Percentiles rank a stretch among this genome's conserved stretches.
phyloP scores from a whole-genome alignment of 2,329 filamentous ascomycete species.

The Chaetomium olivaceum region DNA sequence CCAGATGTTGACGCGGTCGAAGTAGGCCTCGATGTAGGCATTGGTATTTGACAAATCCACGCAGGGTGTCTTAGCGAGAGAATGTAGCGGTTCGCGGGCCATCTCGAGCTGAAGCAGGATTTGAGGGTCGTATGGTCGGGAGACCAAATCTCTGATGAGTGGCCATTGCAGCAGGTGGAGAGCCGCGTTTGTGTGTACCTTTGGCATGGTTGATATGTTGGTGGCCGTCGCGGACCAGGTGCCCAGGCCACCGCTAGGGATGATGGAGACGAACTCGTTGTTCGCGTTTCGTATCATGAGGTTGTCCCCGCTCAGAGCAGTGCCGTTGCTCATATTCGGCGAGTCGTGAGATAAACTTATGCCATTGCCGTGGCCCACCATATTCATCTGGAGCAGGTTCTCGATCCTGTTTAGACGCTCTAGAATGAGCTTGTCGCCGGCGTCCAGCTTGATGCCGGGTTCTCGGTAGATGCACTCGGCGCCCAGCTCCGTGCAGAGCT shows the following conservation, averaged over 20 bases:
- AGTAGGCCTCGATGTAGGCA: slow-evolving; percentile 76
- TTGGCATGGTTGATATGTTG: slow-evolving; percentile 85
- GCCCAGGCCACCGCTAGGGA: slow-evolving; percentile 66
- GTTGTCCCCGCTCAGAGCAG: slow-evolving; percentile 60
- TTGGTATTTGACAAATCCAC: slow-evolving; percentile 74
- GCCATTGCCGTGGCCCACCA: slow-evolving; percentile 54
- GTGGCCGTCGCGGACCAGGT: slow-evolving; percentile 62
- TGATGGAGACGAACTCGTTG: slow-evolving; percentile 53
- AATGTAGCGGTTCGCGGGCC: slow-evolving; percentile 72
- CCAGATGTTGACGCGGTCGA: slow-evolving; percentile 79
- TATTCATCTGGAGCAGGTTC: slow-evolving; percentile 70
- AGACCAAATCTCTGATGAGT: slow-evolving; percentile 74
- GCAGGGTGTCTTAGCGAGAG: slow-evolving; percentile 62
- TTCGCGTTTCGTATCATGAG: slow-evolving; percentile 46
- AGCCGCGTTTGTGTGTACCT: slow-evolving; percentile 78
- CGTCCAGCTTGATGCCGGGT: slow-evolving; percentile 83
- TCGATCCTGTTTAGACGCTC: slow-evolving; percentile 78
- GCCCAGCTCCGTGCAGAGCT: slow-evolving; percentile 77
- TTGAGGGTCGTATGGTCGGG: slow-evolving; percentile 75
- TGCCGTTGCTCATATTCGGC: slow-evolving; percentile 65
- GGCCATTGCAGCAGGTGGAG: slow-evolving; percentile 79
- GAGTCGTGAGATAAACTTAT: slow-evolving; percentile 62
- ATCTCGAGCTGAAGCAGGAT: slow-evolving; percentile 81
- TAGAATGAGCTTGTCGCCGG: slow-evolving; percentile 81
- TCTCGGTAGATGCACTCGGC: slow-evolving; percentile 84